Percentiles rank a stretch among this genome's conserved stretches.
phyloP scores from a whole-genome alignment of 768 basidiomycete species.

The Mycena capillaripes region DNA sequence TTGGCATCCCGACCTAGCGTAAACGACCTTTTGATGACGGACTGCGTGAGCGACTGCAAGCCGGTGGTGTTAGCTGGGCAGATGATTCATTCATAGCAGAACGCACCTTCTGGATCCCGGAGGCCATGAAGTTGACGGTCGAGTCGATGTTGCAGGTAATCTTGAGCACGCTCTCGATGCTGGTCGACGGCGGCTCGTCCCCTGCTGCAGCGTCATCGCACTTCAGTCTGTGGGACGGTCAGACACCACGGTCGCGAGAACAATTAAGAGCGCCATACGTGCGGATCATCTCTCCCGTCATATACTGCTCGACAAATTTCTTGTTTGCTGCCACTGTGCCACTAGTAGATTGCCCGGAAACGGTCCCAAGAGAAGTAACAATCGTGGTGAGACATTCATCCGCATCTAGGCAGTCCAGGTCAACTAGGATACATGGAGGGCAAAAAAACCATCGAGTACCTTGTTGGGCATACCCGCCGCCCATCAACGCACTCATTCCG shows the following conservation, averaged over 20 bases:
- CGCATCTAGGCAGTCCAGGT: conserved; percentile 68
- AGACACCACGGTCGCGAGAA: background rate
- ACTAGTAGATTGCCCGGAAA: conserved; percentile 60
- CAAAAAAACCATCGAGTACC: conserved; percentile 38
- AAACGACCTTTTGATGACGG: conserved; percentile 88
- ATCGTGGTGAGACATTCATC: conserved; percentile 92
- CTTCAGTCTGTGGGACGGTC: conserved; percentile 65
- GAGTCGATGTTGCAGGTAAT: conserved; percentile 93
- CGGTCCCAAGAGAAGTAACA: conserved; percentile 77
- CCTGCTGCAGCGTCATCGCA: conserved; percentile 79
- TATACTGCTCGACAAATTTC: conserved; percentile 84
- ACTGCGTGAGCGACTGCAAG: conserved; percentile 84
- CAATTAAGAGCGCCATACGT: conserved; percentile 56
- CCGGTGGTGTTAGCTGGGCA: background rate
- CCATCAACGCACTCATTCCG: conserved; percentile 49
- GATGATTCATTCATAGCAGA: conserved; percentile 7
- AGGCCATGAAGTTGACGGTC: conserved; percentile 89
- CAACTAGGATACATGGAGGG: background rate
- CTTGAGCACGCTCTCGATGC: conserved; percentile 84
- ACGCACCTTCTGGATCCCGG: conserved; percentile 84
- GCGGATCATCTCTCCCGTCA: conserved; percentile 84
- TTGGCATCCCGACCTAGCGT: conserved; percentile 83
- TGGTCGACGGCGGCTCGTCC: conserved; percentile 77
- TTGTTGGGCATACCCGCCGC: conserved; percentile 84
- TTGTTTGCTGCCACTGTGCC: conserved; percentile 50